phyloP scores from a whole-genome alignment of 2,329 filamentous ascomycete species.

The Didymella pomorum region DNA sequence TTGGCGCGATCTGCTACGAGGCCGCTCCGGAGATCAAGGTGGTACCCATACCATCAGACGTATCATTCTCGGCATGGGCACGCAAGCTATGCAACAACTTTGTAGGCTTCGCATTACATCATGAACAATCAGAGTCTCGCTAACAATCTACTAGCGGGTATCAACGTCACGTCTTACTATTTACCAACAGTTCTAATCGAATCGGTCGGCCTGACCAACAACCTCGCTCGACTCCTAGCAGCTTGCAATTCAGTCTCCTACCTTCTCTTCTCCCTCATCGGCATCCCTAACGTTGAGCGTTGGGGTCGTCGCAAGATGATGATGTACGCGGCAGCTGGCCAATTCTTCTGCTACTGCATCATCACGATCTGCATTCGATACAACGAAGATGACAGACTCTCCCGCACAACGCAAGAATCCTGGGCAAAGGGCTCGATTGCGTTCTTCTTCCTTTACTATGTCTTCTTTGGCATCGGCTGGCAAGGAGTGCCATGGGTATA shows the following conservation, averaged over 20 bases:
- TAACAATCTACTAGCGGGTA: slow-evolving; percentile 29
- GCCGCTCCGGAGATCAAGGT: slow-evolving; percentile 53
- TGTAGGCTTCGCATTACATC: slow-evolving; percentile 38
- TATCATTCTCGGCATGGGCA: slow-evolving; percentile 62
- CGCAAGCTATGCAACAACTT: slow-evolving; percentile 62
- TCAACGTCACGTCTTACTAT: slow-evolving; percentile 58
- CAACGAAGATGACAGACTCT: slow-evolving; percentile 42
- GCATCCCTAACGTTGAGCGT: slow-evolving; percentile 59
- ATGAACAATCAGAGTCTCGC: slow-evolving; percentile 28
- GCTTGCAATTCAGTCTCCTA: slow-evolving; percentile 63
- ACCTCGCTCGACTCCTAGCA: slow-evolving; percentile 62
- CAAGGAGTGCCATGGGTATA: slow-evolving; percentile 56
- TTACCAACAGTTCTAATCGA: slow-evolving; percentile 67
- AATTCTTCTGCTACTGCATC: slow-evolving; percentile 61
- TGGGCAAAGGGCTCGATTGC: slow-evolving; percentile 55
- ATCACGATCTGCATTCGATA: slow-evolving; percentile 61
- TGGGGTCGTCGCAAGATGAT: slow-evolving; percentile 67
- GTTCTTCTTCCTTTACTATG: slow-evolving; percentile 64
- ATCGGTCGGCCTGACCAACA: slow-evolving; percentile 62
- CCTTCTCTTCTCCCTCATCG: slow-evolving; percentile 58
- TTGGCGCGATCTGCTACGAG: slow-evolving; percentile 60
- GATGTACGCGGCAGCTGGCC: slow-evolving; percentile 63
- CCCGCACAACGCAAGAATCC: slow-evolving; percentile 17
- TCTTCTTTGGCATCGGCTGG: slow-evolving; percentile 62
- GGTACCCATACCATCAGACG: slow-evolving; percentile 61